A percentile compares a stretch with the other conserved stretches of the same genome.
Evolutionary conservation across 2,329 filamentous ascomycete species (phyloP).

Genomic region (Pseudocercospora vitis): DNA sequence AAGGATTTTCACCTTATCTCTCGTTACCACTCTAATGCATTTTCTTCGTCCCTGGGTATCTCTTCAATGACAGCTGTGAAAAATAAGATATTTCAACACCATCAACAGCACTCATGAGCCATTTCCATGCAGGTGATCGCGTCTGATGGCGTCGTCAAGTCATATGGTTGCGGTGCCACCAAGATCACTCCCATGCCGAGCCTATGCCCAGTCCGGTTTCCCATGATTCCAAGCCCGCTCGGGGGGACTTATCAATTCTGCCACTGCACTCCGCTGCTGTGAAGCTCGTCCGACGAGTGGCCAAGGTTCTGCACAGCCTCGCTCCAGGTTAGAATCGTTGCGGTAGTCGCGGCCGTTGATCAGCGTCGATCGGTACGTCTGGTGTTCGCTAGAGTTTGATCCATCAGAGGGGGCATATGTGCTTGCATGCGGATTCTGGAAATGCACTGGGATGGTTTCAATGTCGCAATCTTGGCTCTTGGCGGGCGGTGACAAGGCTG

Average conservation of each 20-base stretch:
- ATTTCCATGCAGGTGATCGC: not conserved
- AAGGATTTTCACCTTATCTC: not conserved
- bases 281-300: not conserved
- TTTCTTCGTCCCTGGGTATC: not conserved
- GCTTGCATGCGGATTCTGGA: not conserved
- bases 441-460: not conserved
- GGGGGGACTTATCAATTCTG: not conserved
- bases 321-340: not conserved
- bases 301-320: not conserved
- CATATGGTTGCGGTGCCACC: not conserved
- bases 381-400: not conserved
- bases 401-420: not conserved
- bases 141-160: not conserved
- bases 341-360: not conserved
- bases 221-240: slow-evolving; percentile 2
- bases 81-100: no score
- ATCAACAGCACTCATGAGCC: no score
- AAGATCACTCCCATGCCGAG: not conserved
- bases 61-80: no score
- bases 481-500: not conserved
- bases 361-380: not conserved
- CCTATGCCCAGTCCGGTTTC: not conserved
- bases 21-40: not conserved
- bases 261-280: not conserved
- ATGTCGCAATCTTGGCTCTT: not conserved